Conservation (phyloP, 345 rosid genomes). For the Durio zibethinus region DNA sequence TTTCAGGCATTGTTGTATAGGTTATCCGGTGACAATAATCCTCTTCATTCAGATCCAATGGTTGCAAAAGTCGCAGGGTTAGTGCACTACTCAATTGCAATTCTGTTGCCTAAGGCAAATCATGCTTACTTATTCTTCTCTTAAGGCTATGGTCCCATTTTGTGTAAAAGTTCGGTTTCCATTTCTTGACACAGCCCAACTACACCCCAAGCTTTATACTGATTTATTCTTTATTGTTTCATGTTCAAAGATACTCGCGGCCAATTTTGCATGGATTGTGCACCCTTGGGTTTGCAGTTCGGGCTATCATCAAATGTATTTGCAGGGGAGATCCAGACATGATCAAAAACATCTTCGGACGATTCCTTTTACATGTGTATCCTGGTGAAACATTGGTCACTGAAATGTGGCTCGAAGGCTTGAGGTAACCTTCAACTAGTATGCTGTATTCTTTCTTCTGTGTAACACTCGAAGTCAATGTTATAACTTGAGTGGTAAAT, state of each 20-base stretch:
- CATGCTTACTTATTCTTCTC: background rate
- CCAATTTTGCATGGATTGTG: constrained; percentile 91
- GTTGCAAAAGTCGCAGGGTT: constrained; percentile 81
- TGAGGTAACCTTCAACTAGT: constrained; percentile 39
- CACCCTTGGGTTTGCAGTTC: constrained; percentile 75
- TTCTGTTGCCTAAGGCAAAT: background rate
- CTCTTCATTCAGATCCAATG: constrained; percentile 85
- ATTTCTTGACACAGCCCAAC: background rate
- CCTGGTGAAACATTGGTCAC: constrained; percentile 82
- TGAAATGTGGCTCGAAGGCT: constrained; percentile 82
- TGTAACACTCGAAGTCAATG: background rate
- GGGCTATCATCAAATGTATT: constrained; percentile 74
- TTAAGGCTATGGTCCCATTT: background rate
- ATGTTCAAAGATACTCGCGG: constrained; percentile 51
- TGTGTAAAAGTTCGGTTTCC: background rate
- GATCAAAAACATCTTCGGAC: constrained; percentile 59
- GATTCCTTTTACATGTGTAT: constrained; percentile 77
- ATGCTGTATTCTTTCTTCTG: background rate
- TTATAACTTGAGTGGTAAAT: background rate
- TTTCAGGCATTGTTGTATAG: constrained; percentile 88
- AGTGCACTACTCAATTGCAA: constrained; percentile 25
- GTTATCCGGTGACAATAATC: constrained; percentile 94
- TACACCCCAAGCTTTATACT: background rate
- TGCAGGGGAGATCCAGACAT: constrained; percentile 63
- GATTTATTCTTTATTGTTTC: constrained; percentile 22